Evolutionary conservation across 1,284 basidiomycete species (phyloP).

Genomic region (Cutaneotrichosporon daszewskae): DNA sequence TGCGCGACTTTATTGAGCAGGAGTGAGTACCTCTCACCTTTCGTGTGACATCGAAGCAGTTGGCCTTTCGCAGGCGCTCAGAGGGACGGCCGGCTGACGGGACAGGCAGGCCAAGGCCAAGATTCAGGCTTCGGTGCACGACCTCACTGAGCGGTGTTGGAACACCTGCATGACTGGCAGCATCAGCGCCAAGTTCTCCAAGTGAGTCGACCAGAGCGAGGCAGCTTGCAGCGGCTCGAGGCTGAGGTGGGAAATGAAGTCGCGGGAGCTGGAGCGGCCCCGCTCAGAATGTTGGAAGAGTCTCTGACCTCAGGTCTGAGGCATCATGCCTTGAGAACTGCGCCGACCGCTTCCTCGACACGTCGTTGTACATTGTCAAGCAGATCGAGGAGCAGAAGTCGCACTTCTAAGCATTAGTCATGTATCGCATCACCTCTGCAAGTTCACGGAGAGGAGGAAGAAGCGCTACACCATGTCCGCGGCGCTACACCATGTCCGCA

Average conservation of each 20-base stretch:
- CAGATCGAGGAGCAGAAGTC: conserved; percentile 59
- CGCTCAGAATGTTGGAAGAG: not conserved
- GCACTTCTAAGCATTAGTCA: too few relatives aligned
- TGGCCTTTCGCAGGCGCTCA: too few relatives aligned
- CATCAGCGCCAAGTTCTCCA: conserved; percentile 77
- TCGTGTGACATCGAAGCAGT: too few relatives aligned
- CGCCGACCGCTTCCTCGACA: conserved; percentile 89
- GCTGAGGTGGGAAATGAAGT: too few relatives aligned
- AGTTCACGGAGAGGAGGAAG: too few relatives aligned
- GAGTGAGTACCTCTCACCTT: too few relatives aligned
- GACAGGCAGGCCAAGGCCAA: conserved; percentile 68
- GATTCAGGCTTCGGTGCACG: conserved; percentile 57
- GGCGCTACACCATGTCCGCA: too few relatives aligned
- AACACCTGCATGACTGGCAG: conserved; percentile 75
- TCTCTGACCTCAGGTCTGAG: conserved; percentile 52
- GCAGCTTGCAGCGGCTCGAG: not conserved
- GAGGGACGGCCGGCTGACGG: conserved; percentile 3
- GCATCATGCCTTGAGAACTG: conserved; percentile 82
- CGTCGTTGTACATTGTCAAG: conserved; percentile 78
- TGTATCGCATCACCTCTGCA: too few relatives aligned
- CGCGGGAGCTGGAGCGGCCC: too few relatives aligned
- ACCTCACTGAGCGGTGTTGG: conserved; percentile 46
- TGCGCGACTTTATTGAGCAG: conserved; percentile 73
- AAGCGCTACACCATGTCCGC: too few relatives aligned
- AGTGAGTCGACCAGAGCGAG: conserved; percentile 38